Base-by-base conservation (phyloP, 345 rosid species). In the Carallia pectinifolia region DNA sequence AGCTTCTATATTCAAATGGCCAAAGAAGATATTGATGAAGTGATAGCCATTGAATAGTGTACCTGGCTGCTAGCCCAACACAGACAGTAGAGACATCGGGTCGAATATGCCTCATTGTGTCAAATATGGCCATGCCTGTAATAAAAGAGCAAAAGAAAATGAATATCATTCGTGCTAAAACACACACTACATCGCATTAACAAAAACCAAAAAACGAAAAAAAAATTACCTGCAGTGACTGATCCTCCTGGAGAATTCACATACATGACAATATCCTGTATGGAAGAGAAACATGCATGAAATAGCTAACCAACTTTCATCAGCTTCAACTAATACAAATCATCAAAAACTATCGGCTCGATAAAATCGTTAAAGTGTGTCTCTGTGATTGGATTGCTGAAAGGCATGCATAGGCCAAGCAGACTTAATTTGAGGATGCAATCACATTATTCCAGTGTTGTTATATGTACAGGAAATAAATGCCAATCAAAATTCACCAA, bases 221-320 rank as follows among this genome's bases (percentile, higher is more conserved):
- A 63, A 58, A 37, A 58, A 79, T 81, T 85, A 95, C 99, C 99
- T 31, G 99, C 99, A 39, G 97, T 95, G 71, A 92, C 97, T 48
- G 97, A 95, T 73, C 99, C 99, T 74, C 99, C 99, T 66, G 99
- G 99, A 69, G 97, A 95, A 73, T 95, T 95, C 56, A 95, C 90
- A 79, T 92, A 95, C 90, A 95, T 90, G 67, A 90, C 90, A 67
- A 95, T 95, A 70, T 95, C 99, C 99, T 92, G 88, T 78, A 74
- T 72, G 77, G 34, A 70, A 68, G 44, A 68, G 59, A 52, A 56
- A 33, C 68, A 3, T 18, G 10, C 48, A 6, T 30, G 61, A 76
- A 71, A 58, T 54, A 59, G 36, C 47, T 50, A 39, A 56, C 27
- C 18, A 34, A 62, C 30, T 39, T 39, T 39, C 47, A 2, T 39